phyloP scores from a whole-genome alignment of 441 rosid genomes.

The Daphne laureola region DNA sequence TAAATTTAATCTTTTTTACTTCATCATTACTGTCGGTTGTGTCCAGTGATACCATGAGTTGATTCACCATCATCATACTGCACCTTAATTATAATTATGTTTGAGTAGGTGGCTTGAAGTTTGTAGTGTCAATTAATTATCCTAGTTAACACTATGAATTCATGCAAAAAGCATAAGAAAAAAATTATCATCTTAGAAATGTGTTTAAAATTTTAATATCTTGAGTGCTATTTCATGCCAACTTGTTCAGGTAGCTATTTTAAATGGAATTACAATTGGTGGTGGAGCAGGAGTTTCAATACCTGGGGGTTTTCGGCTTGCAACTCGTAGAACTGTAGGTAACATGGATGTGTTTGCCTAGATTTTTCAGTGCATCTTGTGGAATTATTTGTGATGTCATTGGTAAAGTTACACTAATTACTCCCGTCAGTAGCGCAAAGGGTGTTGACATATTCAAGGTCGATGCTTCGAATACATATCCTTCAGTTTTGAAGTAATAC shows the following conservation, averaged over 20 bases:
- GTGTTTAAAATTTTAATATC: background rate
- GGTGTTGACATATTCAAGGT: too few relatives aligned
- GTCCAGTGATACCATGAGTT: background rate
- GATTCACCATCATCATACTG: background rate
- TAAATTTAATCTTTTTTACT: too few relatives aligned
- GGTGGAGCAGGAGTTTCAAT: slow-evolving; percentile 97
- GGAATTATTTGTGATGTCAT: too few relatives aligned
- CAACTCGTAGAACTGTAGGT: slow-evolving; percentile 77
- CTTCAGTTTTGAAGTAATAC: too few relatives aligned
- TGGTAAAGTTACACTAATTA: too few relatives aligned
- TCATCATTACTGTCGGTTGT: too few relatives aligned
- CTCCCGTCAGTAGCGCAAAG: background rate
- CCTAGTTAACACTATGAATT: too few relatives aligned
- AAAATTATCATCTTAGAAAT: background rate
- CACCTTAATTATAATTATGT: too few relatives aligned
- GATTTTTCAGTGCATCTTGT: too few relatives aligned
- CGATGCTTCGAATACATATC: too few relatives aligned
- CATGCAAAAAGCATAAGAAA: background rate
- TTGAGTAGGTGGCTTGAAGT: too few relatives aligned
- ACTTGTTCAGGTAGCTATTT: slow-evolving; percentile 62
- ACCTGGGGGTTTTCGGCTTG: slow-evolving; percentile 81
- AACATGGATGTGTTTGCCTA: background rate
- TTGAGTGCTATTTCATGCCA: slow-evolving; percentile 1
- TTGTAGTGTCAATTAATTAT: too few relatives aligned
- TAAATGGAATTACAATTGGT: slow-evolving; percentile 90